Evolutionary conservation across 768 basidiomycete species (phyloP), one percentile per base, ranked within the genome.

Genomic region (Mycena vulgaris): DNA sequence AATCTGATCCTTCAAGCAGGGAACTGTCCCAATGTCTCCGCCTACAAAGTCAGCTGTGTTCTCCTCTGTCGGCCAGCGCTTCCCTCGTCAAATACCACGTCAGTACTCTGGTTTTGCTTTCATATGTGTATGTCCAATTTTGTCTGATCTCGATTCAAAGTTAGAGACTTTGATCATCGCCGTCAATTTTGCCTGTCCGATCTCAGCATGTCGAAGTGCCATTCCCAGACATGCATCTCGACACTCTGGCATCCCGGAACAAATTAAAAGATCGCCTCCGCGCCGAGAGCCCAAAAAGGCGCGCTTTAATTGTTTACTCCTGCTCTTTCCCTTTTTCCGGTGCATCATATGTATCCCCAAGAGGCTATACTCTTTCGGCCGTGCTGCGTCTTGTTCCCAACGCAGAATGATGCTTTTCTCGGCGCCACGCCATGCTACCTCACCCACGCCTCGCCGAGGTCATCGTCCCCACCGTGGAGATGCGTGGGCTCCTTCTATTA

Each of bases 171-270:
- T 57, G 45, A 49, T 65, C 33, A 65, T 65, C 63, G 37, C 25
- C 63, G n/a, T 66, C 58, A 40, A 40, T 48, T n/a, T n/a, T 8
- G 48, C 9, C 65, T 59, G 48, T 59, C 57, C 23, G 57, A n/a
- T n/a, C n/a, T 37, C 51, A 59, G 23, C 35, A n/a, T 30, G 13
- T 48, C 19, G 2, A 48, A 25, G 17, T 19, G 40, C 28, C 23
- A 60, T 47, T 19, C 8, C 14, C 48, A 39, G 61, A 47, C 40
- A 19, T 45, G 33, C 19, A 19, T 35, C 47, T 21, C 37, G 25
- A 66, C 42, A 39, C 8, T n/a, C 8, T 59, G 65, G 17, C 37
- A 8, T 31, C 25, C 35, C 56, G 65, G 56, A 66, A 49, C 56
- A 30, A 51, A 49, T 8, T n/a, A n/a, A n/a, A n/a, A n/a, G n/a